Conservation (phyloP, 495 filamentous ascomycete genomes). For the Trichocladium antarcticum region DNA sequence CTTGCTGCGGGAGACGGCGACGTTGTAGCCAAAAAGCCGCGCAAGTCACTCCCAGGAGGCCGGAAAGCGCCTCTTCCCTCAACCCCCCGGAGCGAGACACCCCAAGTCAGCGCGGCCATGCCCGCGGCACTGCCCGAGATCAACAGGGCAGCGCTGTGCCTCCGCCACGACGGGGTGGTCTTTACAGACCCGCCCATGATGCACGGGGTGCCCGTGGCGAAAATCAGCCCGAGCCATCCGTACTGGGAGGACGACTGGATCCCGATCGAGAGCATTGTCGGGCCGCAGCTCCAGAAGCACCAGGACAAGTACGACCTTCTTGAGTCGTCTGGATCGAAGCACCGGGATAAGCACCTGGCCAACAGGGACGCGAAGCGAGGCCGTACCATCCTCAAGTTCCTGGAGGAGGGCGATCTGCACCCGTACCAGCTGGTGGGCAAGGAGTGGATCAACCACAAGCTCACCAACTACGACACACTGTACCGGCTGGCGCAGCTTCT, state of each 20-base stretch:
- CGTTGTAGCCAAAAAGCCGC: neutral
- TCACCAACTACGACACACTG: constrained; percentile 40
- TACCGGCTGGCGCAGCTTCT: constrained; percentile 37
- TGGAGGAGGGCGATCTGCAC: constrained; percentile 33
- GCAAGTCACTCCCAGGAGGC: constrained; percentile 19
- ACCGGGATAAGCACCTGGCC: constrained; percentile 34
- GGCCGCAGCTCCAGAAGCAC: constrained; percentile 28
- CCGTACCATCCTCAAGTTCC: constrained; percentile 32
- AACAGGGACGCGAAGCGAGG: constrained; percentile 39
- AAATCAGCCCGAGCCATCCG: constrained; percentile 31
- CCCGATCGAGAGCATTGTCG: constrained; percentile 24
- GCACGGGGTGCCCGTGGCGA: constrained; percentile 35
- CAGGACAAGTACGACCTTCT: constrained; percentile 27
- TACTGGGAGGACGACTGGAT: constrained; percentile 40
- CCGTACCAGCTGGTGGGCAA: constrained; percentile 40
- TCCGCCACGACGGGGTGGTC: constrained; percentile 31
- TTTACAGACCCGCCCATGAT: constrained; percentile 33
- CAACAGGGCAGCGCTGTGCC: constrained; percentile 25
- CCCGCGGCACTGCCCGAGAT: constrained; percentile 23
- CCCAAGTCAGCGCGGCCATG: neutral
- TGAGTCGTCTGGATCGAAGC: constrained; percentile 8
- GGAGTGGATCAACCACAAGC: constrained; percentile 28
- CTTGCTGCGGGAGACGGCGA: too few relatives aligned
- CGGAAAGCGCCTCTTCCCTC: constrained; percentile 1
- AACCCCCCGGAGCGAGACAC: too few relatives aligned